These are phyloP conservation scores for Arthrobotrys entomopaga DNA, from an alignment of 2,329 filamentous ascomycete genomes.

Conservation along the genomic window DNA sequence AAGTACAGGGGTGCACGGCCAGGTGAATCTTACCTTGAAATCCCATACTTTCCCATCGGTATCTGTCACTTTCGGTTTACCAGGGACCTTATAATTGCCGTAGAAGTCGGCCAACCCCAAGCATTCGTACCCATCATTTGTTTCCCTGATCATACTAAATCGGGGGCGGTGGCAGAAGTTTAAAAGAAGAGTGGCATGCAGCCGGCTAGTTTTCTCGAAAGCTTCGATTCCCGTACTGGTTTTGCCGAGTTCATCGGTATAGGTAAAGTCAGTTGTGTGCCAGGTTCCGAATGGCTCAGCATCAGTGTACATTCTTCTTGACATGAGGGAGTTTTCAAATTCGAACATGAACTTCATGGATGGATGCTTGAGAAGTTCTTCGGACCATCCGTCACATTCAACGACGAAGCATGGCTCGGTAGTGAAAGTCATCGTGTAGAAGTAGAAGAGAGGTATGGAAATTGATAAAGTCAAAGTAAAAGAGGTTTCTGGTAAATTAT, in stretches of 20 bases:
- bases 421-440: conserved; percentile 4
- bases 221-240: conserved; percentile 7
- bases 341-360: conserved; percentile 20
- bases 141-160: conserved; percentile 17
- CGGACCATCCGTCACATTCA: conserved; percentile 8
- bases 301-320: conserved; percentile 17
- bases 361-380: conserved; percentile 20
- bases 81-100: conserved; percentile 15
- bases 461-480: too few relatives aligned
- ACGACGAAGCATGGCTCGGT: conserved; percentile 15
- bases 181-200: conserved; percentile 5
- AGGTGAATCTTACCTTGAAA: conserved; percentile 11
- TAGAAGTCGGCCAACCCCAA: conserved; percentile 22
- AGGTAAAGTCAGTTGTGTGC: conserved; percentile 24
- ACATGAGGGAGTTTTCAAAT: conserved; percentile 7
- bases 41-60: conserved; percentile 9
- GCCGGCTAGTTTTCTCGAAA: conserved; percentile 14
- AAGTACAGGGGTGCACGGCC: too few relatives aligned
- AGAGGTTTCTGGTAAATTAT: too few relatives aligned
- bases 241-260: conserved; percentile 15
- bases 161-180: conserved; percentile 9
- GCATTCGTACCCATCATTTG: conserved; percentile 17
- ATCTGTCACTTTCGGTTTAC: conserved; percentile 13
- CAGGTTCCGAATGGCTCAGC: conserved; percentile 25
- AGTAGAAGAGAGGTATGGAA: neutral